Percentiles rank a stretch among this genome's conserved stretches.
phyloP scores from a whole-genome alignment of 768 basidiomycete species.

The Obba rivulosa region DNA sequence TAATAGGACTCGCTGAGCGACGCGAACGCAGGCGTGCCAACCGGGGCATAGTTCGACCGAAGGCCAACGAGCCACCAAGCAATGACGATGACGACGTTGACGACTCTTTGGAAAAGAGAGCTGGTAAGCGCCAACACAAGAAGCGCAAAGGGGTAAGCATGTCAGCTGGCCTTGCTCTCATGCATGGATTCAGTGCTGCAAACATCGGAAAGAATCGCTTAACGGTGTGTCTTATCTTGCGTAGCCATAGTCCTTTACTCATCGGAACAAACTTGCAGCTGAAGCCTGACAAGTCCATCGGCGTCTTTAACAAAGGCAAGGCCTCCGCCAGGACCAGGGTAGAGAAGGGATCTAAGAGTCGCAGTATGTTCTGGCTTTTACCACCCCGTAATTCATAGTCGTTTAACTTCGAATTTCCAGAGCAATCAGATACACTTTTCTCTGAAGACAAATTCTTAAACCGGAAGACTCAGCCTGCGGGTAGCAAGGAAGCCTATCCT shows the following conservation, averaged over 20 bases:
- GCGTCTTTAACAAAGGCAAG: constrained; percentile 63
- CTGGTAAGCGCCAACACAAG: constrained; percentile 13
- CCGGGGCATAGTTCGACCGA: constrained; percentile 44
- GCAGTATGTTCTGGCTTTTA: constrained; percentile 21
- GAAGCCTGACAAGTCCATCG: constrained; percentile 34
- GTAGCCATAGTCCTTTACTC: too few relatives aligned
- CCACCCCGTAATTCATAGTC: not conserved
- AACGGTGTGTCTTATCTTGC: constrained; percentile 42
- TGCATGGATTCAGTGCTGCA: constrained; percentile 62
- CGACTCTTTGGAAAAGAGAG: constrained; percentile 4
- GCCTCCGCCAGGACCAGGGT: constrained; percentile 43
- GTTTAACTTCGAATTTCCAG: constrained; percentile 6
- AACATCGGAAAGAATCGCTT: constrained; percentile 59
- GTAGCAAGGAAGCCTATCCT: not conserved
- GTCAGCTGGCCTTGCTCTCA: constrained; percentile 51
- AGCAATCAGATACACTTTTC: constrained; percentile 9
- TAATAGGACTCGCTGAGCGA: constrained; percentile 60
- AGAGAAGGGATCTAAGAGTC: constrained; percentile 18
- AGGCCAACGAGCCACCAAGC: not conserved
- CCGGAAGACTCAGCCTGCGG: constrained; percentile 3
- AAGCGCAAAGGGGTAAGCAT: constrained; percentile 27
- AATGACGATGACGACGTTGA: constrained; percentile 11
- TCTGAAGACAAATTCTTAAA: constrained; percentile 20
- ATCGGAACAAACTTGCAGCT: constrained; percentile 31
- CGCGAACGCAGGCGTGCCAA: constrained; percentile 59